Evolutionary conservation across 495 filamentous ascomycete species (phyloP), one percentile per base, ranked within the genome.

Genomic region (Oidiodendron maius): DNA sequence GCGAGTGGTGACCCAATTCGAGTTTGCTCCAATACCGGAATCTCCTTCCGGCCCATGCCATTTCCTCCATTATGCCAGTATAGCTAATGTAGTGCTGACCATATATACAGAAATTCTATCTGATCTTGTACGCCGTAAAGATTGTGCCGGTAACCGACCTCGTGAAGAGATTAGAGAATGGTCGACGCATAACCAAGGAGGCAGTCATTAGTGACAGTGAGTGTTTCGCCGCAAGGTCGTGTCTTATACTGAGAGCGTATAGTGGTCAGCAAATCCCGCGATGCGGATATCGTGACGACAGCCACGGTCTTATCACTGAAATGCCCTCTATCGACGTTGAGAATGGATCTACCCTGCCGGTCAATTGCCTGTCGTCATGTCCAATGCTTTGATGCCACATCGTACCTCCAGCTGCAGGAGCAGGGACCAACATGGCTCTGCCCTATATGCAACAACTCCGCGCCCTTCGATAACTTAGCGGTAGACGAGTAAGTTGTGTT

Each of bases 401-500:
- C 89, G 2, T 98, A 95, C 56, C 71, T 98, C 12, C 88, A 95
- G 56, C 62, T 98, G 30, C 90, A 96, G 59, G 90, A 96, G 62
- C 93, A 98, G 70, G 91, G 87, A 0, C 91, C 93, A 17, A 91
- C 89, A 10, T 98, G 93, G 93, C 71, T 79, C 17, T 98, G 93
- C 58, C 93, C 93, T 6, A 83, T 95, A 21, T 98, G 93, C 67
- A 88, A 82, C 61, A 94, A 95, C 55, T 66, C 79, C 0, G 81
- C 88, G 8, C 78, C 79, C 8, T 98, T 90, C 59, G 84, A 91
- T 36, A 81, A 76, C 23, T 62, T 98, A 25, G 86, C 87, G 23
- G 79, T 95, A 35, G 93, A 98, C 58, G 85, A 93, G 82, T 93
- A 68, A 71, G 84, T 69, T 4, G 23, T 35, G 15, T 20, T 24